Base-by-base conservation (phyloP, 2,329 filamentous ascomycete species). In the Penicillium decumbens region DNA sequence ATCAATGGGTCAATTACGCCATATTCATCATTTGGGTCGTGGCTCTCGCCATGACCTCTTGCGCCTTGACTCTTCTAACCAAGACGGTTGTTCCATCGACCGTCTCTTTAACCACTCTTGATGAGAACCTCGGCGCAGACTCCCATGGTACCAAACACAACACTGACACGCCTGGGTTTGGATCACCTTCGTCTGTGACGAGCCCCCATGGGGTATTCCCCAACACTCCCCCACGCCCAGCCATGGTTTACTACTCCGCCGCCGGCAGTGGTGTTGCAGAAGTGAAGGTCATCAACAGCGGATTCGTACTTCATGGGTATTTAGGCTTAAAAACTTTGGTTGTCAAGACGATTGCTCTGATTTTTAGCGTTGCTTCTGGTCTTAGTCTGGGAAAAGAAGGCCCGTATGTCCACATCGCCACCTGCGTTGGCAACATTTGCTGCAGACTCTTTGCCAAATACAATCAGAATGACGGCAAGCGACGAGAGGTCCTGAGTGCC, bases 251-350 rank as follows among this genome's bases (percentile, higher is more conserved):
- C 71, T 98, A 96, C 69, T 91, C 93, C 6, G 93, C 92, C 50
- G 92, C 92, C 37, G 93, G 93, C 42, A 95, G 90, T 71, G 93
- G 93, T 61, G 93, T 98, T 10, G 93, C 93, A 6, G 93, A 98
- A 73, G 92, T 97, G 48, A 91, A 93, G 57, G 93, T 97, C 51
- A 97, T 97, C 50, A 80, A 97, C n/a, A 96, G 90, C 62, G 93
- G 93, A 5, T 98, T 97, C 64, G 92, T 98, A 47, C 76, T 98
- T 47, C 93, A 97, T 75, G 92, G 93, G 1, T 97, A 97, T 66
- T 80, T 98, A 6, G 93, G 93, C 60, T 70, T 95, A 33, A 88
- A 87, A 65, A 97, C 93, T 0, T 77, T 98, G 27, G 70, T 92
- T 4, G 80, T 95, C 72, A 98, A 98, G 68, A 88, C 88, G 0